Conservation (phyloP, 495 filamentous ascomycete species). For the Penicillium atrosanguineum region DNA sequence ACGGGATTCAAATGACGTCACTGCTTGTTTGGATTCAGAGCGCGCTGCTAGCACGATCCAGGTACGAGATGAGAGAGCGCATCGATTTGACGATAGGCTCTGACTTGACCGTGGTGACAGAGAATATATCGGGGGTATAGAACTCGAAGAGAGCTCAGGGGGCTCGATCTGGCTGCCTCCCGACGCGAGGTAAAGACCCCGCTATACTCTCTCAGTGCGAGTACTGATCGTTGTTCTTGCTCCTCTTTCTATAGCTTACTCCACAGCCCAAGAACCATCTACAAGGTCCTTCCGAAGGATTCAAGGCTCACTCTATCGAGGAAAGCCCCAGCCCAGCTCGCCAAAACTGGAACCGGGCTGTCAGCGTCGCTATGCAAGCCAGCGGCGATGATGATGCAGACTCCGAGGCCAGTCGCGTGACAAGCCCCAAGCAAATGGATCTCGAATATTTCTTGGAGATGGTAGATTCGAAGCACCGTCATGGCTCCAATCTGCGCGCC, state of each 20-base stretch:
- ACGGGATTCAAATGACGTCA: slow-evolving; percentile 25
- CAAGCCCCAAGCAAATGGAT: slow-evolving; percentile 70
- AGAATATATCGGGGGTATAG: slow-evolving; percentile 70
- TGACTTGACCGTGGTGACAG: slow-evolving; percentile 24
- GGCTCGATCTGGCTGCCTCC: slow-evolving; percentile 61
- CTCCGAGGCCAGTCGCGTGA: not conserved
- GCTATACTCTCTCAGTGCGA: slow-evolving; percentile 9
- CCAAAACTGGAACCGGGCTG: slow-evolving; percentile 72
- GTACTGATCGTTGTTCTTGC: not conserved
- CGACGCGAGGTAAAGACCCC: not conserved
- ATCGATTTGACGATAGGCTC: not conserved
- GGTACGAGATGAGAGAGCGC: slow-evolving; percentile 16
- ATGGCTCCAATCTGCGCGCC: slow-evolving; percentile 76
- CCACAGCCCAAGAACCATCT: not conserved
- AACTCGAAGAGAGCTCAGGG: slow-evolving; percentile 60
- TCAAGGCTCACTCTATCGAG: slow-evolving; percentile 7
- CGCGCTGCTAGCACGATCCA: slow-evolving; percentile 54
- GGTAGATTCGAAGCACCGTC: slow-evolving; percentile 86
- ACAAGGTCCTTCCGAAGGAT: slow-evolving; percentile 30
- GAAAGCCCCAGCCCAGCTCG: slow-evolving; percentile 44
- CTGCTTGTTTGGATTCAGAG: slow-evolving; percentile 5
- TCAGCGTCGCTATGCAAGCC: slow-evolving; percentile 67
- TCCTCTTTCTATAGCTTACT: not conserved
- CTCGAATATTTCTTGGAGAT: slow-evolving; percentile 91
- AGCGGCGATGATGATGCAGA: slow-evolving; percentile 54